A percentile compares a stretch with the other conserved stretches of the same genome.
Evolutionary conservation across 176 grass and related monocot species (phyloP).

Genomic region (Carex myosuroides): DNA sequence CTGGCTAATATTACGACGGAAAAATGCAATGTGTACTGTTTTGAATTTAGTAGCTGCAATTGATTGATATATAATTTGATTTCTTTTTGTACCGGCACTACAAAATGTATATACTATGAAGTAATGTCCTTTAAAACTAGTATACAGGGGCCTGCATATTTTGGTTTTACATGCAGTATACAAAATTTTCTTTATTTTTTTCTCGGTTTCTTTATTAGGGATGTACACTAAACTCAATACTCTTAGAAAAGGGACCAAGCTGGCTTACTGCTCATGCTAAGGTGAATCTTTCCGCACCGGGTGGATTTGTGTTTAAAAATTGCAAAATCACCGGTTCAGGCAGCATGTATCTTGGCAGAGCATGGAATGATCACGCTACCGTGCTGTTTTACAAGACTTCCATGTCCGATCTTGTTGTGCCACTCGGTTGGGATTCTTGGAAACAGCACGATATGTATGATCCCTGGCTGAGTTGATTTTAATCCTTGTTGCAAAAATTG

Average conservation of each 20-base stretch:
- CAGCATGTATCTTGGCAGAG: slow-evolving; percentile 42
- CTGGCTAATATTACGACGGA: background rate
- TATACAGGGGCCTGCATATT: too few species aligned
- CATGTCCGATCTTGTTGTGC: slow-evolving; percentile 30
- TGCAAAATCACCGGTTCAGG: slow-evolving; percentile 20
- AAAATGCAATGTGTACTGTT: background rate
- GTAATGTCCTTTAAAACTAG: background rate
- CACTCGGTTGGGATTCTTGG: slow-evolving; percentile 46
- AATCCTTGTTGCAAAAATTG: background rate
- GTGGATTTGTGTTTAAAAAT: slow-evolving; percentile 44
- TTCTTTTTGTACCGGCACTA: background rate
- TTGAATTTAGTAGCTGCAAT: background rate
- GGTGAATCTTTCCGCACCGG: background rate
- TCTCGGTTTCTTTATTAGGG: background rate
- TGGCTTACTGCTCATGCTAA: slow-evolving; percentile 45
- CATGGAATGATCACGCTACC: slow-evolving; percentile 47
- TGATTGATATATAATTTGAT: background rate
- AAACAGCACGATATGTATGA: background rate
- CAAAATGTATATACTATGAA: background rate
- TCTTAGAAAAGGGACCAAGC: background rate
- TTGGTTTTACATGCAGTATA: background rate
- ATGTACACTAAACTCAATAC: slow-evolving; percentile 18
- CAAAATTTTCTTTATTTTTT: background rate
- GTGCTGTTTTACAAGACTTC: slow-evolving; percentile 45
- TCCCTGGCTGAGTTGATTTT: background rate